Percentiles rank a stretch among this genome's conserved stretches.
These are phyloP conservation scores for Ustilago loliicola DNA, from an alignment of 1,284 basidiomycete genomes.

Conservation along the genomic window DNA sequence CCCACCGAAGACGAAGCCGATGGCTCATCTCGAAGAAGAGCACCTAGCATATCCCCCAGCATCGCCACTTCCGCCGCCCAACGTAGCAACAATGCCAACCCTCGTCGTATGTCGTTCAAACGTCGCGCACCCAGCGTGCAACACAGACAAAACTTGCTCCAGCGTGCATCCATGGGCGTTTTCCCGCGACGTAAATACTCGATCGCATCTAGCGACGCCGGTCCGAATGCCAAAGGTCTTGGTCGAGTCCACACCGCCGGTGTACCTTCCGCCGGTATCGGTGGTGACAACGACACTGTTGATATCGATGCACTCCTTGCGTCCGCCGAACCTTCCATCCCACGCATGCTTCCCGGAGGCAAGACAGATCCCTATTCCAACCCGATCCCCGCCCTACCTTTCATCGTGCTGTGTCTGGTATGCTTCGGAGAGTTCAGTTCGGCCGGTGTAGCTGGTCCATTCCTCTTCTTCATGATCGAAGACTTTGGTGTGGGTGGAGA, in stretches of 20 bases:
- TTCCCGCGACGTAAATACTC: conserved; percentile 42
- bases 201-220: conserved; percentile 34
- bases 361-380: conserved; percentile 51
- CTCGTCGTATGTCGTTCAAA: conserved; percentile 52
- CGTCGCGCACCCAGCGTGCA: conserved; percentile 34
- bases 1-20: conserved; percentile 24
- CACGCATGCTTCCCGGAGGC: conserved; percentile 38
- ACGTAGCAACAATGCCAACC: not conserved
- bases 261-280: conserved; percentile 9
- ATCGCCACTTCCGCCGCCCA: conserved; percentile 19
- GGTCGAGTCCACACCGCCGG: conserved; percentile 43
- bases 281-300: conserved; percentile 29
- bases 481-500: conserved; percentile 67
- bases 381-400: conserved; percentile 66
- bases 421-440: conserved; percentile 75
- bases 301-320: conserved; percentile 47
- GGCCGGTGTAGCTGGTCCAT: conserved; percentile 76
- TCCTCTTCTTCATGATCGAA: conserved; percentile 69
- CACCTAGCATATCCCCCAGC: conserved; percentile 36
- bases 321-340: conserved; percentile 44
- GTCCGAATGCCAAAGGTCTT: conserved; percentile 18
- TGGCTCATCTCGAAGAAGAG: conserved; percentile 16
- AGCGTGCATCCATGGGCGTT: conserved; percentile 56
- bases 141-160: conserved; percentile 43
- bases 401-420: conserved; percentile 66